A percentile compares a stretch with the other conserved stretches of the same genome.
phyloP scores from a whole-genome alignment of 2,329 filamentous ascomycete species.

The Talaromyces sp. region DNA sequence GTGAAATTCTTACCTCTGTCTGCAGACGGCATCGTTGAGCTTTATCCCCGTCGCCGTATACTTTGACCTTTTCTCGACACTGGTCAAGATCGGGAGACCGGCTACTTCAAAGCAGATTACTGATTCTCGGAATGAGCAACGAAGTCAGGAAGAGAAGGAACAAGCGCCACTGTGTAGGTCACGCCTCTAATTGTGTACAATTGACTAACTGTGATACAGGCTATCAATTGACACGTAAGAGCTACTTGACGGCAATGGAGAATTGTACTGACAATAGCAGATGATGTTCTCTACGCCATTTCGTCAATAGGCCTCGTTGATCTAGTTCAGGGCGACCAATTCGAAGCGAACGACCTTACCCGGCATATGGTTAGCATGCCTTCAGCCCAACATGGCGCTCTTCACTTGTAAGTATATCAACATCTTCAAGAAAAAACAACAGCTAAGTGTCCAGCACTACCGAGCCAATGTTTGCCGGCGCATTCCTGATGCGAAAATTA shows the following conservation, averaged over 20 bases:
- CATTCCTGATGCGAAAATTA: conserved; percentile 37
- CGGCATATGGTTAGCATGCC: conserved; percentile 34
- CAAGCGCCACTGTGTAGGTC: conserved; percentile 26
- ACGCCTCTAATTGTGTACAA: background rate
- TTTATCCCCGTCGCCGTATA: conserved; percentile 38
- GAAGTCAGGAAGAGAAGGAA: conserved; percentile 19
- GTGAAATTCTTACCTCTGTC: background rate
- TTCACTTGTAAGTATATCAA: conserved; percentile 34
- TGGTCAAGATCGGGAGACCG: conserved; percentile 26
- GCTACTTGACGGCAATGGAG: background rate
- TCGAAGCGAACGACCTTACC: conserved; percentile 33
- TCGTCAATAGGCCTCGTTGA: conserved; percentile 36
- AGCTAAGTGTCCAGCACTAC: conserved; percentile 28
- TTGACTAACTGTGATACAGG: conserved; percentile 17
- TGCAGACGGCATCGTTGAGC: conserved; percentile 34
- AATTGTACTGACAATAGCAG: conserved; percentile 21
- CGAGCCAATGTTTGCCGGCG: conserved; percentile 34
- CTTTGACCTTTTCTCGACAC: conserved; percentile 32
- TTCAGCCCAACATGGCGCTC: conserved; percentile 35
- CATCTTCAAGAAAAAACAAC: background rate
- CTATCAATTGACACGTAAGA: conserved; percentile 25
- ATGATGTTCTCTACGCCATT: conserved; percentile 38
- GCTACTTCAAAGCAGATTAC: conserved; percentile 30
- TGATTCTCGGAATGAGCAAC: conserved; percentile 22
- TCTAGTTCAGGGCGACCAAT: conserved; percentile 30